Percentiles rank a stretch among this genome's conserved stretches.
Evolutionary conservation across 371 early-diverging fungal genomes (phyloP).

Genomic region (Funneliformis caledonium): DNA sequence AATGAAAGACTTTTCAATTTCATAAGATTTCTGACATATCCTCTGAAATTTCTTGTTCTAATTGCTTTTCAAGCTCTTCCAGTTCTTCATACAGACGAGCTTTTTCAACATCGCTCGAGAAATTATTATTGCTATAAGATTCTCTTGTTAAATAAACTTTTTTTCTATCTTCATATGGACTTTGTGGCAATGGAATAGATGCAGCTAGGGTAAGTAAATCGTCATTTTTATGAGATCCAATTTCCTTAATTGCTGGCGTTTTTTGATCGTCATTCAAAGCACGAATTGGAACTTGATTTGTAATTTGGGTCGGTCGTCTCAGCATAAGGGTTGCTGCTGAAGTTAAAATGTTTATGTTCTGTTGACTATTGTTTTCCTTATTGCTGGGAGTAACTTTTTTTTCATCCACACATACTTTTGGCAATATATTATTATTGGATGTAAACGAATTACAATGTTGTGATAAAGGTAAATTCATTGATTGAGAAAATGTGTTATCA

Average conservation of each 20-base stretch:
- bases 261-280: too few species aligned
- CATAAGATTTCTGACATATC: background rate
- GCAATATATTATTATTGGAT: too few species aligned
- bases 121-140: background rate
- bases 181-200: background rate
- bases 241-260: background rate
- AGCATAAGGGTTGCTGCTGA: too few species aligned
- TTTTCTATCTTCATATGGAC: background rate
- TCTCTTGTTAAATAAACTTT: background rate
- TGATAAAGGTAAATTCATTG: too few species aligned
- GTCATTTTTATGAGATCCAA: background rate
- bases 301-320: too few species aligned
- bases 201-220: background rate
- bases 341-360: too few species aligned
- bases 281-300: too few species aligned
- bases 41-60: conserved; percentile 10
- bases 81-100: background rate
- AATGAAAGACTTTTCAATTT: background rate
- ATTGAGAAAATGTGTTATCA: too few species aligned
- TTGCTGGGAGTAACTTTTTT: too few species aligned
- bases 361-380: too few species aligned
- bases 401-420: too few species aligned
- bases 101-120: background rate
- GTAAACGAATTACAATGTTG: too few species aligned
- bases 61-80: conserved; percentile 15